Evolutionary conservation across 164 flowering plant genomes (phyloP).

Genomic region (Piper longum): DNA sequence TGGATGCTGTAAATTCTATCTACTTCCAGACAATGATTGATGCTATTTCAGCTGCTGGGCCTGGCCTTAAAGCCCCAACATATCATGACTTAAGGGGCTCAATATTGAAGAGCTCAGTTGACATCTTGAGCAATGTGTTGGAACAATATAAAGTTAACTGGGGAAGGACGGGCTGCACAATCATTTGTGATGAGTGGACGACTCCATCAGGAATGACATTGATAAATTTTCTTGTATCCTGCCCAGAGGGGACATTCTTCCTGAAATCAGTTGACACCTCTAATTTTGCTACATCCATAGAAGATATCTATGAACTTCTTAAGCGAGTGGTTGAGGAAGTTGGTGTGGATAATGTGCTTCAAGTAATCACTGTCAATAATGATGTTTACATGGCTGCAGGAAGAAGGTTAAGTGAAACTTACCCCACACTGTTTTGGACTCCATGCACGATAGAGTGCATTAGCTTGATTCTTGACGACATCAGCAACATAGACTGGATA

Average conservation of each 20-base stretch:
- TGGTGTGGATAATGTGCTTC: slow-evolving; percentile 59
- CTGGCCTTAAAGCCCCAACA: slow-evolving; percentile 35
- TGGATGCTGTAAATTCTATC: slow-evolving; percentile 66
- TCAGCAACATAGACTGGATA: slow-evolving; percentile 30
- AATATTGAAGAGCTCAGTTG: slow-evolving; percentile 57
- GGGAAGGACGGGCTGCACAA: slow-evolving; percentile 70
- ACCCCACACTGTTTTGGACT: slow-evolving; percentile 57
- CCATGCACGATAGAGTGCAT: slow-evolving; percentile 58
- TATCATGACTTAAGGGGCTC: slow-evolving; percentile 66
- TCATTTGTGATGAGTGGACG: slow-evolving; percentile 56
- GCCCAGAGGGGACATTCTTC: slow-evolving; percentile 67
- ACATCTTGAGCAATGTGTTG: slow-evolving; percentile 40
- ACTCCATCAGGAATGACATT: slow-evolving; percentile 30
- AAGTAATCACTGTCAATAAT: slow-evolving; percentile 48
- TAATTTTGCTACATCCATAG: slow-evolving; percentile 29
- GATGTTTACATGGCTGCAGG: slow-evolving; percentile 19
- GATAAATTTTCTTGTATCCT: slow-evolving; percentile 42
- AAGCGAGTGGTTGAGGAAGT: slow-evolving; percentile 80
- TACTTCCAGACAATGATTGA: slow-evolving; percentile 15
- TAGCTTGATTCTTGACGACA: slow-evolving; percentile 40
- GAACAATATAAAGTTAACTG: slow-evolving; percentile 29
- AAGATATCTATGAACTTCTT: slow-evolving; percentile 42
- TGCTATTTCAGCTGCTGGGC: slow-evolving; percentile 52
- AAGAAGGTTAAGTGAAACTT: slow-evolving; percentile 33
- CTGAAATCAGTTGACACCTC: slow-evolving; percentile 60